Evolutionary conservation across 371 early-diverging fungal species (phyloP), one percentile per base, ranked within the genome.

Genomic region (Chytridiales sp.): DNA sequence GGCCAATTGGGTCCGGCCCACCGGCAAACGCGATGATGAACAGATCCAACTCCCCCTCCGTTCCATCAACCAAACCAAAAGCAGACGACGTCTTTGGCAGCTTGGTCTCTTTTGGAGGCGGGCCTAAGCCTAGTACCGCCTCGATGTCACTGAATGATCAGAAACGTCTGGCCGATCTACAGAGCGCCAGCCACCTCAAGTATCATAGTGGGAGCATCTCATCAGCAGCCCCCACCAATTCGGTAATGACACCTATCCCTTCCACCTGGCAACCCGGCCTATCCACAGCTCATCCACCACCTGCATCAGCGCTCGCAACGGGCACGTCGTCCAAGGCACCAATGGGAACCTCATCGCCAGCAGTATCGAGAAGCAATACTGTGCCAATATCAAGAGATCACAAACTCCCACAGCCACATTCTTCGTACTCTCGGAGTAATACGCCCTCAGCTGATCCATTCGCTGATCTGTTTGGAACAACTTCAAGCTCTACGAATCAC

Each of bases 121-220:
- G 46, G n/a, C 36, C 49, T 9, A 55, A 48, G 39, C 41, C 47
- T 29, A 38, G 29, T 22, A 15, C 38, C 22, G 21, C 48, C 11
- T 29, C 30, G 2, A 40, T 66, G 63, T 56, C 70, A 13, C 43
- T 65, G 58, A 66, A 70, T 13, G 62, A 70, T 42, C 66, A 65
- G 52, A 32, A 48, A 34, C 53, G 56, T 4, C 36, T 31, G 15
- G 4, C 29, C 36, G 41, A 51, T 26, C 49, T 15, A 22, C 59
- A 54, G 38, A 56, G 47, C 56, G 56, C 43, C 29, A 36, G 46
- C 13, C 50, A 21, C 31, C 58, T 1, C 36, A 35, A 34, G 27
- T 24, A 29, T 17, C 26, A 6, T 27, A 24, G 9, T 47, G 27
- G 5, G 21, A 24, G 35, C 54, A 17, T 1, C 49, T 21, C 36